A percentile compares a stretch with the other conserved stretches of the same genome.
These are phyloP conservation scores for Lizonia empirigonia DNA, from an alignment of 2,329 filamentous ascomycete species.

Conservation along the genomic window DNA sequence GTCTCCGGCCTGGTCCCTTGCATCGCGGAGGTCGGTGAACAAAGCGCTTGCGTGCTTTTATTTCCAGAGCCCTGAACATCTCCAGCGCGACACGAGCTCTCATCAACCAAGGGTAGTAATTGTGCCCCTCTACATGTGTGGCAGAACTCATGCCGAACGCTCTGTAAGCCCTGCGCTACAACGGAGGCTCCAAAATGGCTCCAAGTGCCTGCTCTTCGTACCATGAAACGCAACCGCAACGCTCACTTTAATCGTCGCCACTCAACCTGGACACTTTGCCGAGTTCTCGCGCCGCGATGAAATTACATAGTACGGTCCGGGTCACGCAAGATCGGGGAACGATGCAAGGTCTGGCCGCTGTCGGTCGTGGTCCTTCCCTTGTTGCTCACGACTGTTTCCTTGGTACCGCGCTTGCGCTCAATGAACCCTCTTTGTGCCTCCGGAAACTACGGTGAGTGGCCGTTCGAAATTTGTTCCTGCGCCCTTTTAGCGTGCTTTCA, in stretches of 20 bases:
- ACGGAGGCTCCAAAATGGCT: slow-evolving; percentile 20
- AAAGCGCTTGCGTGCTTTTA: neutral
- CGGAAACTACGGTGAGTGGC: slow-evolving; percentile 8
- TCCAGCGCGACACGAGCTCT: neutral
- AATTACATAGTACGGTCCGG: neutral
- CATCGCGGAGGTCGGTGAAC: neutral
- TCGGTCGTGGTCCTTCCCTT: neutral
- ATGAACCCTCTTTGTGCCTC: slow-evolving; percentile 8
- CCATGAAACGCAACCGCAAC: neutral
- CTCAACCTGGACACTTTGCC: neutral
- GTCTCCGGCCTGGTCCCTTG: neutral
- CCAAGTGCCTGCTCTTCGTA: neutral
- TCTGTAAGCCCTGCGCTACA: slow-evolving; percentile 22
- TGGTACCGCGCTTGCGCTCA: slow-evolving; percentile 4
- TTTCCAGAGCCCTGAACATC: neutral
- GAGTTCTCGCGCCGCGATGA: too few species aligned
- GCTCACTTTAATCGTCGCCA: neutral
- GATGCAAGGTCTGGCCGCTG: slow-evolving; percentile 6
- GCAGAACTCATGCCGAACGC: slow-evolving; percentile 6
- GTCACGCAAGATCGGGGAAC: slow-evolving; percentile 2
- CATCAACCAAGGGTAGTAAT: neutral
- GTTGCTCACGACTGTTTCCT: neutral
- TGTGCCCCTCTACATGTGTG: neutral
- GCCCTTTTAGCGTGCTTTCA: slow-evolving; percentile 12
- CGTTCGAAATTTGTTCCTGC: slow-evolving; percentile 9